Percentiles rank a stretch among this genome's conserved stretches.
Conservation (phyloP, 1,284 basidiomycete species). For the Clitocybe nebularis region DNA sequence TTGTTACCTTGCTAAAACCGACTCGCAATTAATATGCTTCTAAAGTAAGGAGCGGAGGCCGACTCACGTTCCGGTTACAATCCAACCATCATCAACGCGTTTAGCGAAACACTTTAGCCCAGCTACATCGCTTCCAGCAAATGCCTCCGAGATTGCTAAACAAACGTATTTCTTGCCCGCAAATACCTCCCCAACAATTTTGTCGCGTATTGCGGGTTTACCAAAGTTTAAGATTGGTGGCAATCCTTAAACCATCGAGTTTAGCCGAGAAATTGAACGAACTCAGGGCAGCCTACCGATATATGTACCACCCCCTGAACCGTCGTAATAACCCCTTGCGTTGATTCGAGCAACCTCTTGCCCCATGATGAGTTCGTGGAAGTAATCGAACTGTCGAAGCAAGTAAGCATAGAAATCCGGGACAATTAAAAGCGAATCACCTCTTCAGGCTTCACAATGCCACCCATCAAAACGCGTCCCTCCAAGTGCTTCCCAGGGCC, state of each 20-base stretch:
- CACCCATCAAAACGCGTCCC: slow-evolving; percentile 71
- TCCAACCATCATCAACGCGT: slow-evolving; percentile 32
- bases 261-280: slow-evolving; percentile 1
- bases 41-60: slow-evolving; percentile 37
- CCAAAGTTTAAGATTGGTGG: slow-evolving; percentile 76
- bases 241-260: slow-evolving; percentile 44
- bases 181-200: slow-evolving; percentile 72
- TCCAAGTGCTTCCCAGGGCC: slow-evolving; percentile 75
- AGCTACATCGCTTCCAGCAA: slow-evolving; percentile 66
- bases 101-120: slow-evolving; percentile 41
- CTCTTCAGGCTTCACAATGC: slow-evolving; percentile 79
- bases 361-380: slow-evolving; percentile 55
- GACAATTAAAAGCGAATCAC: slow-evolving; percentile 28
- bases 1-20: slow-evolving; percentile 15
- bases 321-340: slow-evolving; percentile 39
- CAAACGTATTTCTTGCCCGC: slow-evolving; percentile 61
- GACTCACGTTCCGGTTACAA: slow-evolving; percentile 51
- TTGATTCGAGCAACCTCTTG: slow-evolving; percentile 43
- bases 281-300: slow-evolving; percentile 23
- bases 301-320: slow-evolving; percentile 31
- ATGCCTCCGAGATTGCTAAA: slow-evolving; percentile 75
- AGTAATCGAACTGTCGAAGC: slow-evolving; percentile 55
- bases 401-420: background rate
- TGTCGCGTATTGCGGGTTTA: slow-evolving; percentile 59
- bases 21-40: background rate